Percentiles rank a stretch among this genome's conserved stretches.
These are phyloP conservation scores for Dryas integrifolia DNA, from an alignment of 331 rosid genomes.

Conservation along the genomic window DNA sequence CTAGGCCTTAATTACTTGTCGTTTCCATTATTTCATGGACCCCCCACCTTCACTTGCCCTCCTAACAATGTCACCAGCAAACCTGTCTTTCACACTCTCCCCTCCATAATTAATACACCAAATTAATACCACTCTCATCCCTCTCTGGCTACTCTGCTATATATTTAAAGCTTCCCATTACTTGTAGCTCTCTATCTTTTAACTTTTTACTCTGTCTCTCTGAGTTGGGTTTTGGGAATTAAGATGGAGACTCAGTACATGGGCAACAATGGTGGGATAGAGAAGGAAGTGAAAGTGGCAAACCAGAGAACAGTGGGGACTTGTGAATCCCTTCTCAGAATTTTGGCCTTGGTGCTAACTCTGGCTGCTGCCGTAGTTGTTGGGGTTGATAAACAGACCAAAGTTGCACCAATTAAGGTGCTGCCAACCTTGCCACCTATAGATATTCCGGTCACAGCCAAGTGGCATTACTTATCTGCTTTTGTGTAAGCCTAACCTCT, in stretches of 20 bases:
- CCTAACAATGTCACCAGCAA: too few species aligned
- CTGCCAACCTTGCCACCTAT: conserved; percentile 46
- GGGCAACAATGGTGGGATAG: conserved; percentile 22
- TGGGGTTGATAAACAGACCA: conserved; percentile 49
- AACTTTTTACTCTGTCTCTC: background rate
- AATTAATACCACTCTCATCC: too few species aligned
- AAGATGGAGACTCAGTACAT: conserved; percentile 26
- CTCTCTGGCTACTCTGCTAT: background rate
- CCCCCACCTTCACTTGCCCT: too few species aligned
- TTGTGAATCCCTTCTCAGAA: conserved; percentile 43
- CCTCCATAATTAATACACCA: too few species aligned
- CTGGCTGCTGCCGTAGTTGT: conserved; percentile 48
- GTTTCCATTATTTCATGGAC: too few species aligned
- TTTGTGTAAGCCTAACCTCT: conserved; percentile 39
- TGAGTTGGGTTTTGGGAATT: background rate
- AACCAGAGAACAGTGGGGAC: conserved; percentile 15
- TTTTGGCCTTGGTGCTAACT: conserved; percentile 47
- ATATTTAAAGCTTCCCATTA: background rate
- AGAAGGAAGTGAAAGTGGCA: conserved; percentile 21
- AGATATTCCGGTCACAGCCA: conserved; percentile 45
- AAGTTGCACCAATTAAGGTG: conserved; percentile 35
- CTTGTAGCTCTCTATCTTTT: background rate
- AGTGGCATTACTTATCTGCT: conserved; percentile 71
- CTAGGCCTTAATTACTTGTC: too few species aligned
- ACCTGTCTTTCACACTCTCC: background rate